Evolutionary conservation across 305 asterid species (phyloP).

Genomic region (Rubia occidens): DNA sequence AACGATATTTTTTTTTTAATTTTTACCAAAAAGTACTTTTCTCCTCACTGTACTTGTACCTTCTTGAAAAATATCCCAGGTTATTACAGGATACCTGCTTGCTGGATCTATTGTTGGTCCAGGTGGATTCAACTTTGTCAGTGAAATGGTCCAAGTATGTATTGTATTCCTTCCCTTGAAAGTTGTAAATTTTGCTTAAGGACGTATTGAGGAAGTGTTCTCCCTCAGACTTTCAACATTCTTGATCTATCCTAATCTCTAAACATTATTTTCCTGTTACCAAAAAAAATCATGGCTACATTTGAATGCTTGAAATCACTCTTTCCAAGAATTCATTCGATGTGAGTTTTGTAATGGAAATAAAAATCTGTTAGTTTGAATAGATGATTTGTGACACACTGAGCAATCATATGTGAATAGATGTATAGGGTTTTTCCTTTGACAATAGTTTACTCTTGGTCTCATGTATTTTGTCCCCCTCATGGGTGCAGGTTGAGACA

Average conservation of each 20-base stretch:
- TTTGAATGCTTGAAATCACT: not conserved
- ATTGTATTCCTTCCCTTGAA: not conserved
- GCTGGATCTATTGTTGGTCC: constrained; percentile 99
- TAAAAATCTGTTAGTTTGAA: not conserved
- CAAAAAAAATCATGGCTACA: not conserved
- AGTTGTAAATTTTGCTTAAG: not conserved
- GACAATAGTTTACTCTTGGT: not conserved
- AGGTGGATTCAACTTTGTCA: constrained; percentile 85
- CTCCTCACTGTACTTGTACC: constrained; percentile 17
- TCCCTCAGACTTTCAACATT: not conserved
- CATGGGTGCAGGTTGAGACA: constrained; percentile 78
- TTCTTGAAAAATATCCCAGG: constrained; percentile 41
- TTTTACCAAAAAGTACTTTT: not conserved
- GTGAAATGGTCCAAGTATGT: constrained; percentile 98
- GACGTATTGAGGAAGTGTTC: not conserved
- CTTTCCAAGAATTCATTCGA: not conserved
- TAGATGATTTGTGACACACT: not conserved
- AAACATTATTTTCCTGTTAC: not conserved
- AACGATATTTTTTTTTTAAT: not conserved
- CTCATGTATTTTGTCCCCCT: constrained; percentile 6
- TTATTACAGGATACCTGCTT: constrained; percentile 81
- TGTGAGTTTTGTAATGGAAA: not conserved
- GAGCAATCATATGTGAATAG: not conserved
- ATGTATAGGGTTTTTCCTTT: not conserved
- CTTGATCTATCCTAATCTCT: not conserved